Conservation (phyloP, 1,284 basidiomycete species). For the Trametes sp. region DNA sequence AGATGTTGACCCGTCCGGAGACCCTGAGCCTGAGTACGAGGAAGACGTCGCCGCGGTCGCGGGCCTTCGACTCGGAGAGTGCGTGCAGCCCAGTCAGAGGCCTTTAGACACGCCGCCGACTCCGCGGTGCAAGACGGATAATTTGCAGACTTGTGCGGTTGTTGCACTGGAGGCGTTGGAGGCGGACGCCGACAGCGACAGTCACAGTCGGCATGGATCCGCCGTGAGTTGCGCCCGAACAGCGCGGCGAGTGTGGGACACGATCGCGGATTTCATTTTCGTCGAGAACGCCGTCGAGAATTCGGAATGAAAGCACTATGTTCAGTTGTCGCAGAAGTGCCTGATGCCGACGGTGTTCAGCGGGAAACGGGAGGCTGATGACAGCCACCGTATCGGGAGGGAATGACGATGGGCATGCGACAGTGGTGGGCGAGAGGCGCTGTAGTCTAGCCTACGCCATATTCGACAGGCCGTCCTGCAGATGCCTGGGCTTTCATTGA, state of each 20-base stretch:
- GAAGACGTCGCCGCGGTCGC: not conserved
- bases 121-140: too few species aligned
- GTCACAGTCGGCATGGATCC: too few species aligned
- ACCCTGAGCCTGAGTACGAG: slow-evolving; percentile 8
- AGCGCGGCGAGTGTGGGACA: too few species aligned
- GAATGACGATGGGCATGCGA: too few species aligned
- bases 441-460: not conserved
- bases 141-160: too few species aligned
- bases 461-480: not conserved
- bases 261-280: too few species aligned
- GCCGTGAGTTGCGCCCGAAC: too few species aligned
- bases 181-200: too few species aligned
- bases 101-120: too few species aligned
- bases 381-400: not conserved
- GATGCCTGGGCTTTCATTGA: not conserved
- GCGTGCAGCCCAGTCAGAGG: too few species aligned
- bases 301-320: not conserved
- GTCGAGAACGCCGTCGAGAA: not conserved
- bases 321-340: not conserved
- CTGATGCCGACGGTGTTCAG: not conserved
- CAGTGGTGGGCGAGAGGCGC: too few species aligned
- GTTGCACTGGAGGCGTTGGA: too few species aligned
- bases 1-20: not conserved
- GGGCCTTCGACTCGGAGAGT: not conserved
- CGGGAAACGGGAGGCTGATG: not conserved